Evolutionary conservation across 495 filamentous ascomycete genomes (phyloP).

Genomic region (Bacidia gigantensis): DNA sequence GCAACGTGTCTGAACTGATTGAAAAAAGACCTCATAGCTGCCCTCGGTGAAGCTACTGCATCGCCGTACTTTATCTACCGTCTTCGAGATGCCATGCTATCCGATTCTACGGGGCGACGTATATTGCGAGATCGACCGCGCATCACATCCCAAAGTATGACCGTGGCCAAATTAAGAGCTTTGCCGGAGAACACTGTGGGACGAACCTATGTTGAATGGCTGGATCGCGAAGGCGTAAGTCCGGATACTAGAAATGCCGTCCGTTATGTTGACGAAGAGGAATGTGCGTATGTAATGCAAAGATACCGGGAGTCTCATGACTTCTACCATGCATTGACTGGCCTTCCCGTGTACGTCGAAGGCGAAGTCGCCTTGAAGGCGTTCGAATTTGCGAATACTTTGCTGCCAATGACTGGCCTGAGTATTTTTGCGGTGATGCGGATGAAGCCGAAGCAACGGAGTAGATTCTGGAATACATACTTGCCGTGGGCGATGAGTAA

Average conservation of each 20-base stretch:
- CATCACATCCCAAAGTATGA: slow-evolving; percentile 66
- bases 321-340: slow-evolving; percentile 94
- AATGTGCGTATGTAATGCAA: slow-evolving; percentile 98
- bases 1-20: slow-evolving; percentile 6
- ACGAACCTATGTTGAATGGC: slow-evolving; percentile 71
- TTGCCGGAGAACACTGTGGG: slow-evolving; percentile 68
- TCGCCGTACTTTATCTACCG: slow-evolving; percentile 91
- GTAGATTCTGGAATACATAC: slow-evolving; percentile 60
- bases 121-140: slow-evolving; percentile 85
- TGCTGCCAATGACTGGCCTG: slow-evolving; percentile 89
- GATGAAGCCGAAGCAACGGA: slow-evolving; percentile 51
- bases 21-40: slow-evolving; percentile 70
- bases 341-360: slow-evolving; percentile 79
- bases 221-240: slow-evolving; percentile 81
- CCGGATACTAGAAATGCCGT: slow-evolving; percentile 77
- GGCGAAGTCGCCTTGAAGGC: slow-evolving; percentile 92
- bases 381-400: slow-evolving; percentile 88
- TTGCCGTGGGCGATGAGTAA: slow-evolving; percentile 84
- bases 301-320: slow-evolving; percentile 95
- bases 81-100: slow-evolving; percentile 83
- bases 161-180: slow-evolving; percentile 52
- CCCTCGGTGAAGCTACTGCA: slow-evolving; percentile 83
- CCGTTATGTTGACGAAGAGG: slow-evolving; percentile 81
- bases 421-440: slow-evolving; percentile 54
- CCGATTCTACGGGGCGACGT: slow-evolving; percentile 67